Evolutionary conservation across 768 basidiomycete species (phyloP).

Genomic region (Bullera alba): DNA sequence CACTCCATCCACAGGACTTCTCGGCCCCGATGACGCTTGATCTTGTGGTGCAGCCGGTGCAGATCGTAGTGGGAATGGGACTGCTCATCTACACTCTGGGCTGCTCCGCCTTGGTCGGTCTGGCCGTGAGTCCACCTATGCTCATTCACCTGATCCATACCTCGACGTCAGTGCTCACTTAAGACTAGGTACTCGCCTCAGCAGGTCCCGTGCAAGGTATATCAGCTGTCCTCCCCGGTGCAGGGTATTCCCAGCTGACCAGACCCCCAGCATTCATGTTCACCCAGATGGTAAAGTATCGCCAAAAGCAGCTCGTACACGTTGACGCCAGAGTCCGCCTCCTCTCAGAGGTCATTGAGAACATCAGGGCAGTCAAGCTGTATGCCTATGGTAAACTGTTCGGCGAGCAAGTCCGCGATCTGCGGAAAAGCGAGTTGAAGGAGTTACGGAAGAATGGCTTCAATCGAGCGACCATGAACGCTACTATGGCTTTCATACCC

Average conservation of each 20-base stretch:
- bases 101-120: conserved; percentile 60
- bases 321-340: conserved; percentile 63
- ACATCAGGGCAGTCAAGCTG: conserved; percentile 61
- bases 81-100: conserved; percentile 63
- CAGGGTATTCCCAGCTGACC: not conserved
- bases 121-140: conserved; percentile 12
- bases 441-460: conserved; percentile 22
- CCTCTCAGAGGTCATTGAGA: conserved; percentile 60
- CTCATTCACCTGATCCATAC: not conserved
- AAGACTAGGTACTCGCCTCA: conserved; percentile 48
- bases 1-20: conserved; percentile 1
- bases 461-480: conserved; percentile 28
- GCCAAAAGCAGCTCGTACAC: conserved; percentile 50
- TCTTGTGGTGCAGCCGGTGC: not conserved
- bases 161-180: not conserved
- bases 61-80: conserved; percentile 58
- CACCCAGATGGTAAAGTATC: conserved; percentile 23
- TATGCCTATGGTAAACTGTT: conserved; percentile 55
- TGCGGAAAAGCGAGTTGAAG: conserved; percentile 21
- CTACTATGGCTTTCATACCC: conserved; percentile 50
- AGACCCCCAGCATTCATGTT: conserved; percentile 22
- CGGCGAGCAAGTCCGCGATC: conserved; percentile 9
- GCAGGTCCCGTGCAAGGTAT: conserved; percentile 57
- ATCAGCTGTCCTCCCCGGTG: conserved; percentile 44
- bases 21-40: conserved; percentile 1